Percentiles rank a stretch among this genome's conserved stretches.
Conservation (phyloP, 1,139 yeast species). For the Blastobotrys proliferans region DNA sequence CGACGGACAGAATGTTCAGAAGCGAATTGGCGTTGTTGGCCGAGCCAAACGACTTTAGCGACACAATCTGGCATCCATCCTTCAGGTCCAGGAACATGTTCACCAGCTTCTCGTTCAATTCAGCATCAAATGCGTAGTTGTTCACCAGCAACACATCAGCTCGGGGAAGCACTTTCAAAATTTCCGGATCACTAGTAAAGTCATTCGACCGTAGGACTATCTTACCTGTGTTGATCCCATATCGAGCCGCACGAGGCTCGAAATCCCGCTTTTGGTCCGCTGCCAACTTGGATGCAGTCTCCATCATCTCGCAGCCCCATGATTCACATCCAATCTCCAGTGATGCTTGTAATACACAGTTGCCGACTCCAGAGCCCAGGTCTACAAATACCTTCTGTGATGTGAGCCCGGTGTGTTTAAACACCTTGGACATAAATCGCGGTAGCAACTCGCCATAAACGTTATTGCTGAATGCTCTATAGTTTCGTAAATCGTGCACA, state of each 20-base stretch:
- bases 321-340: constrained; percentile 78
- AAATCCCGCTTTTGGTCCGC: constrained; percentile 57
- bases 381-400: constrained; percentile 65
- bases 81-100: constrained; percentile 59
- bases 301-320: constrained; percentile 90
- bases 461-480: constrained; percentile 83
- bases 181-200: constrained; percentile 61
- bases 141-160: constrained; percentile 76
- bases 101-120: constrained; percentile 64
- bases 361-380: constrained; percentile 92
- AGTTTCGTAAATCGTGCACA: constrained; percentile 58
- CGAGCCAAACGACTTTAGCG: constrained; percentile 69
- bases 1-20: constrained; percentile 62
- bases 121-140: constrained; percentile 76
- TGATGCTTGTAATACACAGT: constrained; percentile 86
- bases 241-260: constrained; percentile 50
- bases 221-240: constrained; percentile 59
- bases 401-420: constrained; percentile 56
- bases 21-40: constrained; percentile 48
- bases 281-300: constrained; percentile 70
- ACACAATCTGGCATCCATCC: constrained; percentile 74
- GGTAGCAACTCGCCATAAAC: constrained; percentile 93
- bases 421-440: constrained; percentile 63
- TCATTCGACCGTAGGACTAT: constrained; percentile 59
- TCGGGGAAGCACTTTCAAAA: constrained; percentile 49